Conservation (phyloP, 108 stramenopile species). For the Epithemia pelagica region DNA sequence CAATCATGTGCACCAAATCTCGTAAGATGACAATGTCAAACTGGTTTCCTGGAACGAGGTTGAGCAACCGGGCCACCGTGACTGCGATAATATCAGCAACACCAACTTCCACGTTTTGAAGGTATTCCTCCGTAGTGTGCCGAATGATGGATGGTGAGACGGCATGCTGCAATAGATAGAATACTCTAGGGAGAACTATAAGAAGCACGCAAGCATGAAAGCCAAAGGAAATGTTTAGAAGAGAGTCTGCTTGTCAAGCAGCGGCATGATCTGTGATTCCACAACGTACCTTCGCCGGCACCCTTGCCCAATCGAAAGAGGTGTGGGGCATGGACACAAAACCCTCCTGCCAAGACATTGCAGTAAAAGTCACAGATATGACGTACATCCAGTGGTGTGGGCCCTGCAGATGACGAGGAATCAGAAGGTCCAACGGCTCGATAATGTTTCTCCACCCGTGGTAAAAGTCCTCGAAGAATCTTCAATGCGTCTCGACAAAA, state of each 20-base stretch:
- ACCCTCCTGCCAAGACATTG: conserved; percentile 43
- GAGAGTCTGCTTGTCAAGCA: neutral
- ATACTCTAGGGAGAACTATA: conserved; percentile 8
- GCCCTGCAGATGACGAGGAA: neutral
- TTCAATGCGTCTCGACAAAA: conserved; percentile 1
- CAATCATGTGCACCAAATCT: conserved; percentile 1
- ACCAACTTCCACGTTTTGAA: neutral
- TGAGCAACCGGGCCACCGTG: conserved; percentile 12
- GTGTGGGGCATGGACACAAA: conserved; percentile 58
- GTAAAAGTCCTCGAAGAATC: neutral
- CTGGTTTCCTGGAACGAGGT: neutral
- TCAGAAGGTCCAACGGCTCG: neutral
- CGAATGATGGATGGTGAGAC: conserved; percentile 5
- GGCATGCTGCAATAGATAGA: conserved; percentile 4
- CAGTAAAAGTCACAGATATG: conserved; percentile 66
- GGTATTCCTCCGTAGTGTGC: neutral
- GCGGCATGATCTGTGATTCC: neutral
- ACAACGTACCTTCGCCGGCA: conserved; percentile 18
- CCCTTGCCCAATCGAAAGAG: conserved; percentile 25
- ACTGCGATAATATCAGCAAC: conserved; percentile 1
- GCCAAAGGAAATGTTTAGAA: neutral
- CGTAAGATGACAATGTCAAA: conserved; percentile 1
- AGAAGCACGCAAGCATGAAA: neutral
- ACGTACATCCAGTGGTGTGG: conserved; percentile 24
- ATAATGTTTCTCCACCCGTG: conserved; percentile 5